These are phyloP conservation scores for Hyaloscypha variabilis DNA, from an alignment of 495 filamentous ascomycete species.

Conservation along the genomic window DNA sequence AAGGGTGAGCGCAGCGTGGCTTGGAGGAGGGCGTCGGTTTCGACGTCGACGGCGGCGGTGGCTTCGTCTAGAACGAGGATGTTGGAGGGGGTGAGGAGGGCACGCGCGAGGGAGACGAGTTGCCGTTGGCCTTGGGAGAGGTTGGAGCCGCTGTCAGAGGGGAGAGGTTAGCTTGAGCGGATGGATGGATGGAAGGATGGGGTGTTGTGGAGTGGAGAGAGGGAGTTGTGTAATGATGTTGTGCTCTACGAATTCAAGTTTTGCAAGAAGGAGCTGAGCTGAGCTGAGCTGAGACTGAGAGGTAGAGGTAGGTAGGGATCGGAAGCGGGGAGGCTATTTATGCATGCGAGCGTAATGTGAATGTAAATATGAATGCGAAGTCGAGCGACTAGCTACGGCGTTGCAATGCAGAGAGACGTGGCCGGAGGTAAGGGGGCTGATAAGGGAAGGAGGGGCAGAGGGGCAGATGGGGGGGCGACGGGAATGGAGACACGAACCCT, in stretches of 20 bases:
- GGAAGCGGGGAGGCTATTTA: not conserved
- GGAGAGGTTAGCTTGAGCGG: constrained; percentile 16
- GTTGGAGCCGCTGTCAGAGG: constrained; percentile 57
- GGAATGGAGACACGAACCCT: constrained; percentile 50
- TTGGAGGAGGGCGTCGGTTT: constrained; percentile 87
- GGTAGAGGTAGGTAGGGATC: not conserved
- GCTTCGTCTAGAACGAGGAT: constrained; percentile 98
- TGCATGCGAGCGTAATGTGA: not conserved
- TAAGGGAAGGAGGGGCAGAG: not conserved
- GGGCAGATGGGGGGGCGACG: constrained; percentile 4
- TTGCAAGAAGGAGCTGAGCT: no score
- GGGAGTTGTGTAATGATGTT: no score
- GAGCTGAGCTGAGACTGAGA: not conserved
- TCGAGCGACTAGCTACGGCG: not conserved
- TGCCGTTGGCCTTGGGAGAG: constrained; percentile 90
- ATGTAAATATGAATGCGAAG: not conserved
- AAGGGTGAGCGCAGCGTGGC: constrained; percentile 61
- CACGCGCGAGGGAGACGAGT: constrained; percentile 88
- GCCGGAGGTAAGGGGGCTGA: not conserved
- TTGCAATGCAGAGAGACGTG: not conserved
- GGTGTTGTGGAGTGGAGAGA: not conserved
- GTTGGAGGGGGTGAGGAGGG: constrained; percentile 92
- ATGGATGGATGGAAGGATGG: not conserved
- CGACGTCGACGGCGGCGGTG: constrained; percentile 93
- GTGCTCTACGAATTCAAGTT: no score